A percentile compares a stretch with the other conserved stretches of the same genome.
Conservation (phyloP, 768 basidiomycete genomes). For the Chalciporus sphaerocephalus region DNA sequence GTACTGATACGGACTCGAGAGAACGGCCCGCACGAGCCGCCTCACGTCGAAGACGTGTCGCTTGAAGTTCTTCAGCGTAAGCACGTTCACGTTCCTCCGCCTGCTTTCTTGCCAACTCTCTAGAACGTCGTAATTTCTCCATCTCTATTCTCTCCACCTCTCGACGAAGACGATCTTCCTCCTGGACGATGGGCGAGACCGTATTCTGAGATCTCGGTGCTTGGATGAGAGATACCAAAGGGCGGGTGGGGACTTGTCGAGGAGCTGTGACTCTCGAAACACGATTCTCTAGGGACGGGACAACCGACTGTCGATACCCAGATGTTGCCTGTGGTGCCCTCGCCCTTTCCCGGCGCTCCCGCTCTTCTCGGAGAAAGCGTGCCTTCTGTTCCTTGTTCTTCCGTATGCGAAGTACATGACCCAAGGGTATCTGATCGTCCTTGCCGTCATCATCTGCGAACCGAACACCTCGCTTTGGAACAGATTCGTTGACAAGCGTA, state of each 20-base stretch:
- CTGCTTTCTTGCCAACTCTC: conserved; percentile 28
- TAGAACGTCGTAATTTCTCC: conserved; percentile 48
- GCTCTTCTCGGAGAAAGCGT: conserved; percentile 57
- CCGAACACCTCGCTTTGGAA: conserved; percentile 50
- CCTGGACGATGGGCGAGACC: conserved; percentile 26
- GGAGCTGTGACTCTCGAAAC: conserved; percentile 14
- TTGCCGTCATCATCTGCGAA: conserved; percentile 60
- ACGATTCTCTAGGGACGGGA: conserved; percentile 7
- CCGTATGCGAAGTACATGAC: conserved; percentile 65
- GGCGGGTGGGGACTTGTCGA: conserved; percentile 12
- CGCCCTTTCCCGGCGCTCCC: conserved; percentile 46
- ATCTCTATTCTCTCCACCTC: conserved; percentile 45
- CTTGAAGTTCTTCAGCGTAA: conserved; percentile 58
- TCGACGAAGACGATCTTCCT: conserved; percentile 43
- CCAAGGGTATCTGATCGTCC: conserved; percentile 66
- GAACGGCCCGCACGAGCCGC: conserved; percentile 44
- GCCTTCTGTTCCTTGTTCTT: conserved; percentile 73
- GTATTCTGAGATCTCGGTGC: conserved; percentile 5
- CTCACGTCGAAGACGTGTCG: conserved; percentile 60
- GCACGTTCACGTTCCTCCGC: conserved; percentile 51
- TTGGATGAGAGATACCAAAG: conserved; percentile 16
- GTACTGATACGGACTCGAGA: conserved; percentile 20
- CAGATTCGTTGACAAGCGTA: conserved; percentile 7
- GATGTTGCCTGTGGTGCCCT: conserved; percentile 26
- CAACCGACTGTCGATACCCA: conserved; percentile 32